Evolutionary conservation across 306 rosid species (phyloP), one percentile per base, ranked within the genome.

Genomic region (Datisca glomerata): DNA sequence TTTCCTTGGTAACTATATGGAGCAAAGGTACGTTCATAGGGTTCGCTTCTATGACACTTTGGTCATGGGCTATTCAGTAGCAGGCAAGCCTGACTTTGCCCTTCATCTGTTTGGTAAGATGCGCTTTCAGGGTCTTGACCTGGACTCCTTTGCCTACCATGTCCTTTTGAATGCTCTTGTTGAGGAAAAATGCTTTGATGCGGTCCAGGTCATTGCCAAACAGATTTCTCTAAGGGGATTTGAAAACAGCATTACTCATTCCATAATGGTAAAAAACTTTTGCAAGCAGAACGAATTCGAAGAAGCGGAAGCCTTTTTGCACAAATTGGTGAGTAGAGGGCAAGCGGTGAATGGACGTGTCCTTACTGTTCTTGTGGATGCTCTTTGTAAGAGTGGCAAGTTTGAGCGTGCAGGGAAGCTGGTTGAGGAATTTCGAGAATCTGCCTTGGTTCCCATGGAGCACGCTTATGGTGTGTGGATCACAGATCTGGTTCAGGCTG

Each of bases 51-150:
- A 69, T 17, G 74, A 72, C 15, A 82, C 68, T 3, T 53, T 87
- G 53, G 85, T 87, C 15, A 18, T 87, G 24, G 96, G 96, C 0
- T 87, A 87, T 10, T 78, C 93, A 0, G 70, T 82, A 14, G 93
- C 85, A 0, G 82, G 94, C 0, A 79, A 69, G 28, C 93, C 87
- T 1, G 72, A 76, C 0, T 8, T 47, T 31, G 94, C 96, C 8
- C 87, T 87, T 57, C 60, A 65, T 2, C 34, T 74, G 63, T 74
- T 82, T 17, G 93, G 78, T 19, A 55, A 7, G 60, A 82, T 87
- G 94, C 87, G 94, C 12, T 87, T 73, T 16, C 46, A 37, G 2
- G 94, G 94, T 2, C 35, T 71, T 13, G 96, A 87, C 66, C 43
- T 87, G 21, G 78, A 79, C 32, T 2, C 45, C 22, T 65, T 59